phyloP scores from a whole-genome alignment of 306 rosid species.

The Prosopis cineraria region DNA sequence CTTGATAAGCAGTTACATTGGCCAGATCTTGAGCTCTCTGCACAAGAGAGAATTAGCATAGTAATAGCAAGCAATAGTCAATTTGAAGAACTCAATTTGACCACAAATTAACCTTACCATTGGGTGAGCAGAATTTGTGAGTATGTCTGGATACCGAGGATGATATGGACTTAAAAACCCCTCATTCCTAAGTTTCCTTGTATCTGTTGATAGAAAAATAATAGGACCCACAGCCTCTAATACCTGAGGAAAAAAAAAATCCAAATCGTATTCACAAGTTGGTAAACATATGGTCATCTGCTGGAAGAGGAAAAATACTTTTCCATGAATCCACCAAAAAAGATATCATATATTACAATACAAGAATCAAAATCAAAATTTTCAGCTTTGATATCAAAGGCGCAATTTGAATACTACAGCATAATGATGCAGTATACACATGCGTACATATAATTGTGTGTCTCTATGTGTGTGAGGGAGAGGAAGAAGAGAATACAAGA shows the following conservation, averaged over 20 bases:
- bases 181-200: conserved; percentile 96
- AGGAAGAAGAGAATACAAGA: too few species aligned
- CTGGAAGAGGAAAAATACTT: conserved; percentile 18
- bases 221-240: conserved; percentile 98
- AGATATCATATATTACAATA: background rate
- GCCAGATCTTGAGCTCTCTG: conserved; percentile 99
- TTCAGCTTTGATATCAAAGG: background rate
- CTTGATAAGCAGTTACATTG: conserved; percentile 95
- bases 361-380: conserved; percentile 20
- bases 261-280: conserved; percentile 28
- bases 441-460: too few species aligned
- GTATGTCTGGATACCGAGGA: conserved; percentile 99
- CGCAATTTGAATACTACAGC: conserved; percentile 16
- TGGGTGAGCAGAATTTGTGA: conserved; percentile 98
- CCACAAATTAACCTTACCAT: conserved; percentile 58
- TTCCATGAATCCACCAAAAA: background rate
- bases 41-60: conserved; percentile 31
- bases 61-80: conserved; percentile 29
- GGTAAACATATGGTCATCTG: conserved; percentile 29
- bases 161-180: conserved; percentile 98
- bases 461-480: too few species aligned
- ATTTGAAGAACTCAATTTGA: conserved; percentile 29
- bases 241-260: conserved; percentile 56
- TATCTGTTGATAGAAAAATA: conserved; percentile 93
- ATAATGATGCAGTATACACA: too few species aligned